Evolutionary conservation across 2,329 filamentous ascomycete genomes (phyloP).

Genomic region (Claviceps maximensis): DNA sequence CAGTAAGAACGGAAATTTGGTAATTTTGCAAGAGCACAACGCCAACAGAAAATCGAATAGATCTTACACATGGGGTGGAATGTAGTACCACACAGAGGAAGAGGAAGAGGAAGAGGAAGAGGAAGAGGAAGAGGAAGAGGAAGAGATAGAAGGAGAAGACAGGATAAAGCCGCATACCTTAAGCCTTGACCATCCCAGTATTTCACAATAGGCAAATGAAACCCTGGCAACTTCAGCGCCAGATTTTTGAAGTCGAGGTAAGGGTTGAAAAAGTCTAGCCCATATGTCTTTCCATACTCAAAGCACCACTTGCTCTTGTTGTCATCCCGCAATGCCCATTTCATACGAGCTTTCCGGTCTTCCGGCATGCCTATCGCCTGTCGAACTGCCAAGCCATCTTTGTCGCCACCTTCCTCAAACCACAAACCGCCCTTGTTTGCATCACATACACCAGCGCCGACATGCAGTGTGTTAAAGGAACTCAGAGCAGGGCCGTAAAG

Average conservation of each 20-base stretch:
- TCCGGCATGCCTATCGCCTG: constrained; percentile 36
- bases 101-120: neutral
- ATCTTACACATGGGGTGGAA: constrained; percentile 3
- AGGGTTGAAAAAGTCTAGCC: constrained; percentile 70
- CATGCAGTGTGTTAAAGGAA: constrained; percentile 63
- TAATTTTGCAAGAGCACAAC: neutral
- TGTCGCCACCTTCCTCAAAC: constrained; percentile 54
- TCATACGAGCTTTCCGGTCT: constrained; percentile 39
- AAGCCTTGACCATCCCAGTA: constrained; percentile 72
- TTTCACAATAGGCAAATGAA: constrained; percentile 57
- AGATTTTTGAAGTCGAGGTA: constrained; percentile 77
- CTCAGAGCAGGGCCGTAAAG: constrained; percentile 73
- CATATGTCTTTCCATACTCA: constrained; percentile 38
- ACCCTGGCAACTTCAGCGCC: constrained; percentile 57
- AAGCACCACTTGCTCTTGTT: constrained; percentile 42
- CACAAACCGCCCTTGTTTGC: constrained; percentile 37
- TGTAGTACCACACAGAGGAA: neutral
- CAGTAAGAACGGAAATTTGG: neutral
- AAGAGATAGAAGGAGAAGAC: neutral
- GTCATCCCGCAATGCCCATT: constrained; percentile 39
- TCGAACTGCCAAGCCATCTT: constrained; percentile 35
- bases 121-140: too few species aligned
- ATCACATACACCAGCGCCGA: constrained; percentile 42
- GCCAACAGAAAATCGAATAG: neutral
- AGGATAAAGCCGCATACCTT: constrained; percentile 39